Conservation (phyloP, 768 basidiomycete genomes). For the Russula compacta region DNA sequence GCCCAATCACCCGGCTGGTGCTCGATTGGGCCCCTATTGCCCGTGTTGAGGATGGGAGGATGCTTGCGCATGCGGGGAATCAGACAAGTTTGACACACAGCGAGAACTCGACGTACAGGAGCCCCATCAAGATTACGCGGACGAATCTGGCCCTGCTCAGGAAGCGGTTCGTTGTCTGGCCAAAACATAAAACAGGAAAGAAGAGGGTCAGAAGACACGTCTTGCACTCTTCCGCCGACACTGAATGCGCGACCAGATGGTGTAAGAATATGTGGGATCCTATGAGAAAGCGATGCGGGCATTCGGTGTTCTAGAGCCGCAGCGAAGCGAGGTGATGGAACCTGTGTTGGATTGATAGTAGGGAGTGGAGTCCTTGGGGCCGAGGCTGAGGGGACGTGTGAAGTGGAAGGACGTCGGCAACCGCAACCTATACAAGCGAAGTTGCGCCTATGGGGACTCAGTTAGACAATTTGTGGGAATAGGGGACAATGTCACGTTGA, state of each 20-base stretch:
- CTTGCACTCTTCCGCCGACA: slow-evolving; percentile 69
- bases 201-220: slow-evolving; percentile 64
- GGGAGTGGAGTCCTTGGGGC: slow-evolving; percentile 23
- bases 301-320: slow-evolving; percentile 6
- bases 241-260: slow-evolving; percentile 76
- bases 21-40: slow-evolving; percentile 80
- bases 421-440: slow-evolving; percentile 71
- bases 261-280: slow-evolving; percentile 47
- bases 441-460: slow-evolving; percentile 56
- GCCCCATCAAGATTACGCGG: slow-evolving; percentile 46
- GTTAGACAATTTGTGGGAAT: slow-evolving; percentile 27
- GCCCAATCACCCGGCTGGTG: slow-evolving; percentile 56
- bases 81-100: slow-evolving; percentile 4
- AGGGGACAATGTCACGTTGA: slow-evolving; percentile 16
- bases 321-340: slow-evolving; percentile 11
- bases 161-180: slow-evolving; percentile 83
- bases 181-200: slow-evolving; percentile 79
- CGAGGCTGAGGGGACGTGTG: slow-evolving; percentile 21
- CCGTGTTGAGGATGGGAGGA: slow-evolving; percentile 83
- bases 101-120: slow-evolving; percentile 34
- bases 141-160: slow-evolving; percentile 67
- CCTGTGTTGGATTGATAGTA: slow-evolving; percentile 19
- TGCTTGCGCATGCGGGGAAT: slow-evolving; percentile 40
- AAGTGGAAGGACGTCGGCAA: slow-evolving; percentile 37
- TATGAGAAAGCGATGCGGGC: slow-evolving; percentile 16